phyloP scores from a whole-genome alignment of 441 rosid genomes.

The Pelargonium exstipulatum region DNA sequence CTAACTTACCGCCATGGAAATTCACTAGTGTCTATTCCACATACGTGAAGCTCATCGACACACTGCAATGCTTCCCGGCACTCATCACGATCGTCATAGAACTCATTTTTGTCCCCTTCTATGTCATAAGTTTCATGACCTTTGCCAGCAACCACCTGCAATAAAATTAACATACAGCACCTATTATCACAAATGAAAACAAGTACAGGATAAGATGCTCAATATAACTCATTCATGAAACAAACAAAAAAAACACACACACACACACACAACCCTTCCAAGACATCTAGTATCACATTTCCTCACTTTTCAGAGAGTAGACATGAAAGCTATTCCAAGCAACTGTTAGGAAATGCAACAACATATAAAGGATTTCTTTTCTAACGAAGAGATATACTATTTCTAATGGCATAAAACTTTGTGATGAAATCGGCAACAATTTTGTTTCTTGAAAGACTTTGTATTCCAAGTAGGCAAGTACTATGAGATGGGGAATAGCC shows the following conservation, averaged over 20 bases:
- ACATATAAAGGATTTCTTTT: background rate
- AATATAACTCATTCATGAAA: background rate
- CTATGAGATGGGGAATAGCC: background rate
- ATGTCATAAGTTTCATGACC: slow-evolving; percentile 80
- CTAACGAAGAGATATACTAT: background rate
- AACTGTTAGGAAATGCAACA: too few species aligned
- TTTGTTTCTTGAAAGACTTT: background rate
- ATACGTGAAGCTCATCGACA: slow-evolving; percentile 89
- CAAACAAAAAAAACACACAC: background rate
- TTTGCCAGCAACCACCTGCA: slow-evolving; percentile 84
- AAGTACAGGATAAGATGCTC: background rate
- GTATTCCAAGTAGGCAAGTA: too few species aligned
- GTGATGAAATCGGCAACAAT: background rate
- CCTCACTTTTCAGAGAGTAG: background rate
- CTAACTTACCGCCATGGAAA: slow-evolving; percentile 90
- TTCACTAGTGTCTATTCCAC: slow-evolving; percentile 95
- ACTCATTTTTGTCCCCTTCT: slow-evolving; percentile 76
- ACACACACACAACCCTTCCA: too few species aligned
- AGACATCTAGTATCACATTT: too few species aligned
- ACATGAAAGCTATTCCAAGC: background rate
- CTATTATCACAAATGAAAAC: background rate
- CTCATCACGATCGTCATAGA: slow-evolving; percentile 83
- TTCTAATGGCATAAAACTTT: background rate
- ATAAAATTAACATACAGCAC: background rate
- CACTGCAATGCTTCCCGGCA: slow-evolving; percentile 87